Conservation (phyloP, 2,329 filamentous ascomycete species). For the Furcasterigmium furcatum region DNA sequence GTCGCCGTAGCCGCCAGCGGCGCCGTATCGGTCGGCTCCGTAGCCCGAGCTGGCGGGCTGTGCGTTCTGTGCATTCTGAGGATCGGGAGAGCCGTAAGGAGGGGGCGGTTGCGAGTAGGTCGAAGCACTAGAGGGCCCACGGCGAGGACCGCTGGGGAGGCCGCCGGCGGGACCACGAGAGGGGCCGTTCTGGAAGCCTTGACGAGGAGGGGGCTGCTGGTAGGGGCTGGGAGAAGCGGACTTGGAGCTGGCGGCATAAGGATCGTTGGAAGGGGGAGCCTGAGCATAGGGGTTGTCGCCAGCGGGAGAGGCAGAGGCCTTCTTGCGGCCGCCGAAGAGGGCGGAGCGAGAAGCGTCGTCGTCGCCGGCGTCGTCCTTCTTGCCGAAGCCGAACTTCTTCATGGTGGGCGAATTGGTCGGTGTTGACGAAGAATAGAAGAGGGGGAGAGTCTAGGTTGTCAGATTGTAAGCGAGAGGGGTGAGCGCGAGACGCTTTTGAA, state of each 20-base stretch:
- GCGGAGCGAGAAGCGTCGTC: slow-evolving; percentile 46
- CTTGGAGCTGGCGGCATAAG: slow-evolving; percentile 47
- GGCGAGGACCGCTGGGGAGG: slow-evolving; percentile 31
- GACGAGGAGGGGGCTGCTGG: slow-evolving; percentile 29
- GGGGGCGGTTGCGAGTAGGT: slow-evolving; percentile 26
- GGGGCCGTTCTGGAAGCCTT: slow-evolving; percentile 18
- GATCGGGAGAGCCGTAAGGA: slow-evolving; percentile 21
- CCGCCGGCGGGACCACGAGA: slow-evolving; percentile 24
- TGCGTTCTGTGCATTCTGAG: neutral
- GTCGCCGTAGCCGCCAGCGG: slow-evolving; percentile 45
- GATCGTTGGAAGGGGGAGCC: slow-evolving; percentile 40
- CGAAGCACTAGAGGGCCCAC: slow-evolving; percentile 16
- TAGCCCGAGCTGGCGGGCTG: slow-evolving; percentile 37
- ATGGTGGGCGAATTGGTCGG: slow-evolving; percentile 30
- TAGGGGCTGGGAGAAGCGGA: slow-evolving; percentile 43
- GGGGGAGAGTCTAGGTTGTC: neutral
- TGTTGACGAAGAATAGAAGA: slow-evolving; percentile 1
- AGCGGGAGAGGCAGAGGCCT: slow-evolving; percentile 39
- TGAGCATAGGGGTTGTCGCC: slow-evolving; percentile 58
- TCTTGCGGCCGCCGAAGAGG: slow-evolving; percentile 53
- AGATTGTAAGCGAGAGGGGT: neutral
- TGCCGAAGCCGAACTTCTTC: slow-evolving; percentile 60
- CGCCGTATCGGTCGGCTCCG: slow-evolving; percentile 50
- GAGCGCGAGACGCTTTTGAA: slow-evolving; percentile 3
- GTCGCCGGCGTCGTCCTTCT: slow-evolving; percentile 51